Percentiles rank a stretch among this genome's conserved stretches.
These are phyloP conservation scores for Neurospora sp. DNA, from an alignment of 495 filamentous ascomycete species.

Conservation along the genomic window DNA sequence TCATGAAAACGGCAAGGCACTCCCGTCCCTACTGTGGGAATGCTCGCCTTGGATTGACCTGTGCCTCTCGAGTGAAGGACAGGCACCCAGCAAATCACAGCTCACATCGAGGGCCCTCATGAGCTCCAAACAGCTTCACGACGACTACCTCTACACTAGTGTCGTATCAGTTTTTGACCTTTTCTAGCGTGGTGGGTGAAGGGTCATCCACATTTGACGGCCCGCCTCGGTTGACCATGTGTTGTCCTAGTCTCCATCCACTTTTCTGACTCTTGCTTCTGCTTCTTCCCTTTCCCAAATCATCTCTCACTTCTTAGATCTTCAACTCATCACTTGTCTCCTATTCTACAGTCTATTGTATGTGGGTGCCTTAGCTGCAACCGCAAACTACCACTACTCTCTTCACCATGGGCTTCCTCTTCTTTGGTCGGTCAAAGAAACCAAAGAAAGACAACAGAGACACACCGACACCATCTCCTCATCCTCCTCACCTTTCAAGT, in stretches of 20 bases:
- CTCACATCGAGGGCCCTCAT: not conserved
- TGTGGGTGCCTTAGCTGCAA: not conserved
- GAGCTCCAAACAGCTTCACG: not conserved
- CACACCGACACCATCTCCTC: conserved; percentile 5
- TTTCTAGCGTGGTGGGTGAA: not conserved
- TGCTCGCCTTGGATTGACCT: conserved; percentile 8
- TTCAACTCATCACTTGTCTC: not conserved
- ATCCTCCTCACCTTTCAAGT: conserved; percentile 4
- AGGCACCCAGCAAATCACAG: not conserved
- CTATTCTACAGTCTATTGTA: not conserved
- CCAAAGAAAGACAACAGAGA: conserved; percentile 8
- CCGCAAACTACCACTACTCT: not conserved
- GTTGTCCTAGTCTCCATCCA: not conserved
- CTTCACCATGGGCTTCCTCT: conserved; percentile 37
- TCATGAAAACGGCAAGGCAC: conserved; percentile 34
- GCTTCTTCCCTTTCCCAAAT: conserved; percentile 1
- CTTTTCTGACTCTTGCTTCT: not conserved
- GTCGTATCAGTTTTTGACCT: not conserved
- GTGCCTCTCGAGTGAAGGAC: not conserved
- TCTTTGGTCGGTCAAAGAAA: conserved; percentile 38
- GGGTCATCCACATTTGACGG: not conserved
- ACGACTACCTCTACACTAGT: not conserved
- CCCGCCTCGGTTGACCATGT: not conserved
- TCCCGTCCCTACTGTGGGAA: conserved; percentile 17
- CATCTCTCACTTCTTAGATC: not conserved